phyloP scores from a whole-genome alignment of 495 filamentous ascomycete species.

The Cenococcum geophilum region DNA sequence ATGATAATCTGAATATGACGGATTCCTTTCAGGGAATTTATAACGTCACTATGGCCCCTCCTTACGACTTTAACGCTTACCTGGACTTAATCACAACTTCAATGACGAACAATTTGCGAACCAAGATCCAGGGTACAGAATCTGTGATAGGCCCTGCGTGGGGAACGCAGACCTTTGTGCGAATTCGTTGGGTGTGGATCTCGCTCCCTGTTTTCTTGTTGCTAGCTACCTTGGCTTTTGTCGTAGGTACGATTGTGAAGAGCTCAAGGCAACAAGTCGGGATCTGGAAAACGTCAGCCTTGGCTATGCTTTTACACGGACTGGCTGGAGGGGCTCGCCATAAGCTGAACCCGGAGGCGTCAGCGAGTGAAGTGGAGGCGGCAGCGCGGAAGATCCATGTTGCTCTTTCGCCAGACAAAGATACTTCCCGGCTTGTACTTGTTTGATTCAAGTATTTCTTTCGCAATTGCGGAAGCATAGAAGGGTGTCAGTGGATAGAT shows the following conservation, averaged over 20 bases:
- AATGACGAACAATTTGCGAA: conserved; percentile 12
- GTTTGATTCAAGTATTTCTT: no score
- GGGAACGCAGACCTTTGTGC: conserved; percentile 10
- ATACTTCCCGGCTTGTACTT: neutral
- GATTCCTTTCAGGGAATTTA: neutral
- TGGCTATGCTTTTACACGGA: conserved; percentile 18
- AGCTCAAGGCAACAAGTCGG: conserved; percentile 4
- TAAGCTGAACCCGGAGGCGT: conserved; percentile 2
- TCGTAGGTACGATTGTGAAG: conserved; percentile 11
- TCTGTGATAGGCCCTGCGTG: conserved; percentile 4
- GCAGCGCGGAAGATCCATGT: neutral
- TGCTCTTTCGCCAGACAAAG: neutral
- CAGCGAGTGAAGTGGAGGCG: conserved; percentile 14
- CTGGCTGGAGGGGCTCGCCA: conserved; percentile 10
- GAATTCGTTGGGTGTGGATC: conserved; percentile 20
- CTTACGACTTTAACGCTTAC: conserved; percentile 14
- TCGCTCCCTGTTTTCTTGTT: conserved; percentile 10
- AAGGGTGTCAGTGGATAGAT: no score
- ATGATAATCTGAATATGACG: neutral
- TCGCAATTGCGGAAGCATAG: no score
- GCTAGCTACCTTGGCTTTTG: conserved; percentile 7
- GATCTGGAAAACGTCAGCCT: conserved; percentile 21
- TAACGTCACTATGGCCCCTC: conserved; percentile 3
- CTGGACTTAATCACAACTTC: conserved; percentile 1
- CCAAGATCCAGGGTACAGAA: conserved; percentile 3